A percentile compares a stretch with the other conserved stretches of the same genome.
phyloP scores from a whole-genome alignment of 345 rosid species.

The Camelina laxa region DNA sequence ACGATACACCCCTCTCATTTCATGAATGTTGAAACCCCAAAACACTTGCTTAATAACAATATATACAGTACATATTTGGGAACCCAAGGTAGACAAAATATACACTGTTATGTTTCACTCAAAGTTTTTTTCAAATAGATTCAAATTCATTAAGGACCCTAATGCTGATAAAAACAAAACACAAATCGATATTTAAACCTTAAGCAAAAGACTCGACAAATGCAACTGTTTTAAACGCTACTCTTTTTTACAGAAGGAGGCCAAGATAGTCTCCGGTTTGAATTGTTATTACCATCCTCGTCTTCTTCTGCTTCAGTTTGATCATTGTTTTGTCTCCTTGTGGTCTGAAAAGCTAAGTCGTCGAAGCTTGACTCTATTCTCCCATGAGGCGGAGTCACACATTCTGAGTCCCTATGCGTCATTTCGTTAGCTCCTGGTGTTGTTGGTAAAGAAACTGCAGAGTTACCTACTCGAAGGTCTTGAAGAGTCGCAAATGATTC shows the following conservation, averaged over 20 bases:
- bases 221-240: conserved; percentile 8
- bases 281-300: conserved; percentile 48
- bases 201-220: conserved; percentile 5
- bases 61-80: neutral
- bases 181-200: conserved; percentile 20
- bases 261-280: conserved; percentile 86
- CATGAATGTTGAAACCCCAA: no score
- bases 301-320: conserved; percentile 51
- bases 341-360: conserved; percentile 58
- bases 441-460: conserved; percentile 59
- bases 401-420: conserved; percentile 54
- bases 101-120: conserved; percentile 17
- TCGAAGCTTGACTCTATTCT: conserved; percentile 67
- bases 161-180: conserved; percentile 16
- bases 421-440: conserved; percentile 62
- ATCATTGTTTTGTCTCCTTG: conserved; percentile 50
- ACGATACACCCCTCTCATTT: no score
- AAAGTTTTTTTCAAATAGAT: neutral
- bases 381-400: conserved; percentile 77
- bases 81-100: conserved; percentile 24
- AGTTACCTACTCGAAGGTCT: conserved; percentile 76
- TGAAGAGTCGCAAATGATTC: conserved; percentile 94
- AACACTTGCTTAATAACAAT: no score
- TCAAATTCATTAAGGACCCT: conserved; percentile 13
- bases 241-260: conserved; percentile 68